phyloP scores from a whole-genome alignment of 108 stramenopile genomes.

The Bacterosira constricta region DNA sequence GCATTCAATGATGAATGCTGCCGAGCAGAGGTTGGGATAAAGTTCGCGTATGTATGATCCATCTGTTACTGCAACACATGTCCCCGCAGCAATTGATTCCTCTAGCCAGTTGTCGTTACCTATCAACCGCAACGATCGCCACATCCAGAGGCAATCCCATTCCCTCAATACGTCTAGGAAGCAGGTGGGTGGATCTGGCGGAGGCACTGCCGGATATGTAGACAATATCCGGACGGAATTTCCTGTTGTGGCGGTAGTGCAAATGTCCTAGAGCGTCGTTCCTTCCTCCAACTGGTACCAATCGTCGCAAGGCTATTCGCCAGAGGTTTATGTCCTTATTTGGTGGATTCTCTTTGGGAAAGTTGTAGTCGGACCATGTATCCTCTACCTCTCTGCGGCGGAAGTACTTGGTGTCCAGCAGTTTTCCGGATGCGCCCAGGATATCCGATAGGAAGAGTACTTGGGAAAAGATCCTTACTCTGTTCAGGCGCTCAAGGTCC shows the following conservation, averaged over 20 bases:
- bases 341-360: background rate
- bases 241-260: too few species aligned
- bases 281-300: background rate
- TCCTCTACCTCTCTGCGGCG: background rate
- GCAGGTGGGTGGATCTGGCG: background rate
- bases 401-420: background rate
- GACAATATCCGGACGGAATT: too few species aligned
- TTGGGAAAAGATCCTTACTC: background rate
- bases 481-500: background rate
- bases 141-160: conserved; percentile 15
- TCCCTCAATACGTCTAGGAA: conserved; percentile 10
- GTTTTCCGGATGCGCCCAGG: background rate
- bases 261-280: background rate
- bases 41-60: conserved; percentile 21
- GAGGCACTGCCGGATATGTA: background rate
- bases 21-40: conserved; percentile 4
- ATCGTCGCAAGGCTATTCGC: background rate
- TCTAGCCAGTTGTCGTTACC: conserved; percentile 8
- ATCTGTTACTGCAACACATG: conserved; percentile 21
- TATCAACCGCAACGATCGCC: background rate
- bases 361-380: background rate
- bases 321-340: background rate
- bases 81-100: background rate
- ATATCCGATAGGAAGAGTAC: conserved; percentile 15
- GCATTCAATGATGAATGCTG: conserved; percentile 21